Base-by-base conservation (phyloP, 345 rosid species). In the Linum trigynum region DNA sequence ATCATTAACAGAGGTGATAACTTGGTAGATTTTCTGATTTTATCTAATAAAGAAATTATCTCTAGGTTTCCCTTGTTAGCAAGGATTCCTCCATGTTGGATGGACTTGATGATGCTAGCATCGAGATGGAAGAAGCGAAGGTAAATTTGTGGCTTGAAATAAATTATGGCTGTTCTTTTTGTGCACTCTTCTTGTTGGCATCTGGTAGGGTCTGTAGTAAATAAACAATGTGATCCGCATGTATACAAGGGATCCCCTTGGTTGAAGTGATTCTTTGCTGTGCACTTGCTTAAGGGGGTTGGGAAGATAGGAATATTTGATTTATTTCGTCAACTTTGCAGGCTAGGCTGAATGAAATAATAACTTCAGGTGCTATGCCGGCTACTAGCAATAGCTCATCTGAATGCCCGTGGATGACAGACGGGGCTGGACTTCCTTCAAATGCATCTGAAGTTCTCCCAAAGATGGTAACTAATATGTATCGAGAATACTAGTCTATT, bases 31-130 rank as follows among this genome's bases (percentile, higher is more conserved):
- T 69, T 40, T 67, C 38, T 45, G 62, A 16, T 12, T 68, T 66
- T 48, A 48, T 71, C 75, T 61, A 75, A 53, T 38, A 57, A 12
- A 55, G 71, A 64, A 65, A 40, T 40, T 63, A 69, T 83, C 61
- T 74, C 56, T 67, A 94, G 99, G 99, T 94, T 76, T 95, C 98
- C 62, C 97, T 95, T 67, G 99, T 95, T 74, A 95, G 99, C 87
- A 91, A 95, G 82, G 99, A 95, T 74, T 87, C 99, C 57, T 95
- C 99, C 63, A 95, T 95, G 99, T 76, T 91, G 84, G 99, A 95
- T 78, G 99, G 99, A 68, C 98, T 95, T 48, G 98, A 91, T 23
- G 85, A 85, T 76, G 98, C 91, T 32, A 91, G 95, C 79, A 77
- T 50, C 75, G 98, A 91, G 82, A 95, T 95, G 91, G 91, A 89